Conservation (phyloP, 2,329 filamentous ascomycete species). For the Sporothrix luriei region DNA sequence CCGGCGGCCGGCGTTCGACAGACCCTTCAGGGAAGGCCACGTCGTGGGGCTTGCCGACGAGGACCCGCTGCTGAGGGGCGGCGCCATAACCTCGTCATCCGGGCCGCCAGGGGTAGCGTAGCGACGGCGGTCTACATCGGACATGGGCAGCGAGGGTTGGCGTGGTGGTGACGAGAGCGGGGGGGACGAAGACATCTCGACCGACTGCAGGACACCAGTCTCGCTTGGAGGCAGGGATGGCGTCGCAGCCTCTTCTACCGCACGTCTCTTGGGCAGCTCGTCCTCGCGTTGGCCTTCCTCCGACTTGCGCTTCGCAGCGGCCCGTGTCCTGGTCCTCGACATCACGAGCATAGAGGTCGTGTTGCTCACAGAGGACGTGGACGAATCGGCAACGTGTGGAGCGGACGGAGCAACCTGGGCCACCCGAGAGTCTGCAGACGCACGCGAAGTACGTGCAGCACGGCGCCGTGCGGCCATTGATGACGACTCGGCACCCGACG, state of each 20-base stretch:
- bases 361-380: conserved; percentile 28
- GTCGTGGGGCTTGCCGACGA: conserved; percentile 48
- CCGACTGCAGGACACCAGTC: conserved; percentile 37
- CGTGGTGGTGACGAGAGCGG: conserved; percentile 39
- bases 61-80: conserved; percentile 58
- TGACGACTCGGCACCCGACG: conserved; percentile 29
- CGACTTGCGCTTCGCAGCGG: conserved; percentile 35
- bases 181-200: conserved; percentile 44
- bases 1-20: conserved; percentile 51
- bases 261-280: conserved; percentile 32
- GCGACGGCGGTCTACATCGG: conserved; percentile 36
- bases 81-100: conserved; percentile 52
- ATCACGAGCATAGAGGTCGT: conserved; percentile 32
- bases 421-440: neutral
- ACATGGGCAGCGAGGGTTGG: conserved; percentile 23
- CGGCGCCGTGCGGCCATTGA: conserved; percentile 11
- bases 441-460: neutral
- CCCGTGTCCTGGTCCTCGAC: conserved; percentile 23
- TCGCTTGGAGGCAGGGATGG: conserved; percentile 1
- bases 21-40: conserved; percentile 57
- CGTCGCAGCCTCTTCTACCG: conserved; percentile 7
- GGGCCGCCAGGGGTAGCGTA: conserved; percentile 47
- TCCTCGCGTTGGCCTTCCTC: conserved; percentile 32
- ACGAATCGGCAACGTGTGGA: conserved; percentile 20
- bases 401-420: conserved; percentile 6